Evolutionary conservation across 2,329 filamentous ascomycete species (phyloP), one percentile per base, ranked within the genome.

Genomic region (Myriosclerotinia duriaeana): DNA sequence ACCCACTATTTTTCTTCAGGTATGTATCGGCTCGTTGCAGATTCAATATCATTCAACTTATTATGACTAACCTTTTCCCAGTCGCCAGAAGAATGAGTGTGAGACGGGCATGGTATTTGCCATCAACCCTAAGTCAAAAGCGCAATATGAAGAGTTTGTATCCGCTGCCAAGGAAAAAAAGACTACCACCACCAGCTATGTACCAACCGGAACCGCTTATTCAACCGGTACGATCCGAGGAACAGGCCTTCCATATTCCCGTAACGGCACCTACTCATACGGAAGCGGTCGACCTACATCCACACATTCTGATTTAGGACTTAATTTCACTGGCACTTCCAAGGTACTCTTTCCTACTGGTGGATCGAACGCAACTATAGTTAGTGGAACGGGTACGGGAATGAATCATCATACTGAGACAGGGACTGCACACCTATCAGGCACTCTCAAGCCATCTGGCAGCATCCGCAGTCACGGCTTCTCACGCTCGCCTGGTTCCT

Each of bases 41-140:
- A 50, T 36, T 46, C 11, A 15, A 50, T 14, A 48, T 22, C 17
- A 48, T 9, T 6, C 44, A 6, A n/a, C n/a, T 8, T 48, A n/a
- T 48, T 9, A 22, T 50, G 20, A 48, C 58, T 66, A 62, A 69
- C 22, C 15, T 53, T 30, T 26, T 50, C 2, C 6, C 34, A 67
- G 66, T 65, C 54, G 52, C 20, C 62, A 69, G 55, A 50, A 59
- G 30, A 55, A 40, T 42, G 68, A 66, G 38, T 68, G 68, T 56
- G 53, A 68, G 42, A 36, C 65, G 34, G 68, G 66, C 26, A 69
- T 69, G 66, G 64, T 69, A n/a, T 69, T 69, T 42, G 66, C 63
- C 5, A 66, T 66, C n/a, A 69, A 69, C 20, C 59, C 66, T 38
- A 64, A 60, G 36, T 59, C 63, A 5, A 61, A 30, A 40, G 38